Percentiles rank a stretch among this genome's conserved stretches.
Conservation (phyloP, 352 stramenopile species). For the Peronospora farinosa region DNA sequence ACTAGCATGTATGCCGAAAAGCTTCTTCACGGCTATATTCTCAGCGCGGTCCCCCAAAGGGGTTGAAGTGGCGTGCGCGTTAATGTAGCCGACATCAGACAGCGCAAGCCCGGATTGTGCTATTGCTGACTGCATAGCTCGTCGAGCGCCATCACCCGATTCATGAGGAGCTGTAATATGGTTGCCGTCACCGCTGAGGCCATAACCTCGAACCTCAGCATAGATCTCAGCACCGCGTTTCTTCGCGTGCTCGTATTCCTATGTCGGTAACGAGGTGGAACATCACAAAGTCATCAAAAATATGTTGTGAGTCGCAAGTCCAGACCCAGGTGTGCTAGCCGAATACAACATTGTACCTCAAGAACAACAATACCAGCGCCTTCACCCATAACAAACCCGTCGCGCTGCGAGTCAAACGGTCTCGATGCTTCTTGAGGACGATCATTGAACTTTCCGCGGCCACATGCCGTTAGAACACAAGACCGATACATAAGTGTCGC, state of each 20-base stretch:
- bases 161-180: slow-evolving; percentile 84
- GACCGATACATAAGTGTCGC: background rate
- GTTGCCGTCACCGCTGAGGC: slow-evolving; percentile 93
- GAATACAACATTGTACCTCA: slow-evolving; percentile 26
- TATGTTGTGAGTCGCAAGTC: too few species aligned
- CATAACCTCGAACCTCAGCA: slow-evolving; percentile 93
- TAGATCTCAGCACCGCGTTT: slow-evolving; percentile 90
- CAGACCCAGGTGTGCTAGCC: background rate
- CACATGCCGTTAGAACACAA: slow-evolving; percentile 1
- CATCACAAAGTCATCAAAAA: background rate
- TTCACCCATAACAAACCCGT: slow-evolving; percentile 97
- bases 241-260: slow-evolving; percentile 89
- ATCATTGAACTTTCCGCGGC: slow-evolving; percentile 88
- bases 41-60: slow-evolving; percentile 94
- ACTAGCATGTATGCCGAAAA: slow-evolving; percentile 62
- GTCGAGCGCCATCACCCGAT: slow-evolving; percentile 57
- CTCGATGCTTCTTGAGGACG: slow-evolving; percentile 81
- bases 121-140: slow-evolving; percentile 90
- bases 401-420: slow-evolving; percentile 92
- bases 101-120: slow-evolving; percentile 55
- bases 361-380: slow-evolving; percentile 63
- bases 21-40: slow-evolving; percentile 82
- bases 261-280: background rate
- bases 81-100: slow-evolving; percentile 95
- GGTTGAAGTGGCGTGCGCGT: slow-evolving; percentile 97